These are phyloP conservation scores for Debaryomyces fabryi DNA, from an alignment of 1,139 yeast species.

Conservation along the genomic window DNA sequence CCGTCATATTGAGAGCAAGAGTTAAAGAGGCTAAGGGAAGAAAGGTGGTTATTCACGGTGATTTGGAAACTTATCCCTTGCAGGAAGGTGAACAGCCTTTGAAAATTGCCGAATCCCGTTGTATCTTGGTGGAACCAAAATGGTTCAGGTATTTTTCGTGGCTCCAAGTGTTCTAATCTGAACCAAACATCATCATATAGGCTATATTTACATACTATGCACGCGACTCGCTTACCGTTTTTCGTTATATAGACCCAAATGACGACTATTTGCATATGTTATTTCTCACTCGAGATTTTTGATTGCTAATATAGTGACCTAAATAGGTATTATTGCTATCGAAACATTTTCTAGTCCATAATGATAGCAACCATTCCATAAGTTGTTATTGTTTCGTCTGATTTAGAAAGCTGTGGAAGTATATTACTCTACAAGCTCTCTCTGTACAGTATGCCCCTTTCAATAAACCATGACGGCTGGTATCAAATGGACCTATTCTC, in stretches of 20 bases:
- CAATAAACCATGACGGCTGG: not conserved
- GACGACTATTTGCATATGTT: not conserved
- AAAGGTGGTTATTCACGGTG: conserved; percentile 75
- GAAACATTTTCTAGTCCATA: not conserved
- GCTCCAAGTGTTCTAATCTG: conserved; percentile 39
- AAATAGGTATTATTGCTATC: not conserved
- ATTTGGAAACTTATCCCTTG: conserved; percentile 49
- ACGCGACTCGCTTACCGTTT: not conserved
- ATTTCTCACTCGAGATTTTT: not conserved
- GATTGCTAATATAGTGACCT: not conserved
- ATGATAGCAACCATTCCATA: not conserved
- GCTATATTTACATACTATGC: not conserved
- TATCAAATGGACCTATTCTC: not conserved
- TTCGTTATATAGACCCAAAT: not conserved
- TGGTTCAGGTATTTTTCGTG: conserved; percentile 77
- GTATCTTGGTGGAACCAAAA: conserved; percentile 74
- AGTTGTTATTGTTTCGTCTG: not conserved
- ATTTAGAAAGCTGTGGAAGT: not conserved
- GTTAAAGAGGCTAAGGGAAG: conserved; percentile 74
- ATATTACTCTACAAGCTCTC: not conserved
- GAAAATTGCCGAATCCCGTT: conserved; percentile 57
- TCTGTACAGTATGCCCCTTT: not conserved
- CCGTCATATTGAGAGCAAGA: conserved; percentile 67
- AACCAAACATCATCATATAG: not conserved
- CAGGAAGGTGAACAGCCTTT: conserved; percentile 27